Conservation (phyloP, 2,329 filamentous ascomycete genomes). For the Botrytis deweyae region DNA sequence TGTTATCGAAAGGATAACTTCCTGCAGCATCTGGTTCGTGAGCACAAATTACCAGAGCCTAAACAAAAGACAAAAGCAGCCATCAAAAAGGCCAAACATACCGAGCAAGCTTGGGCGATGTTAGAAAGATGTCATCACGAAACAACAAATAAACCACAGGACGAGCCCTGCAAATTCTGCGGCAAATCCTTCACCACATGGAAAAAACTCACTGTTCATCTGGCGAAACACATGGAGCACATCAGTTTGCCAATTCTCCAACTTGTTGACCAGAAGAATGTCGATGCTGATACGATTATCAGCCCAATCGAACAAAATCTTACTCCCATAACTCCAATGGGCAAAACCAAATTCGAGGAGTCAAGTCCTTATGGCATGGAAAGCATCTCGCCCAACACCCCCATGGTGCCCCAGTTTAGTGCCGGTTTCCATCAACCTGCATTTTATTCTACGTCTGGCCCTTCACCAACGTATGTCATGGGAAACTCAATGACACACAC, state of each 20-base stretch:
- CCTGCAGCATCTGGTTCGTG: conserved; percentile 84
- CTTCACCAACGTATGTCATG: conserved; percentile 27
- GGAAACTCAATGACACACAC: conserved; percentile 27
- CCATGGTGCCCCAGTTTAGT: conserved; percentile 28
- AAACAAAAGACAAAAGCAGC: conserved; percentile 73
- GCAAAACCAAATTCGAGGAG: conserved; percentile 33
- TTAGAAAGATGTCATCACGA: conserved; percentile 76
- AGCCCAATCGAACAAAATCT: conserved; percentile 57
- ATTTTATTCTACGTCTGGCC: conserved; percentile 27
- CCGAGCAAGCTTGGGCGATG: conserved; percentile 70
- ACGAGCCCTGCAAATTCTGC: conserved; percentile 87
- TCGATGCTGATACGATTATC: conserved; percentile 63
- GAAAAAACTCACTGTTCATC: conserved; percentile 92
- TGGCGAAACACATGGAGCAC: conserved; percentile 92
- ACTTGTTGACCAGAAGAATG: conserved; percentile 52
- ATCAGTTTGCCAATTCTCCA: conserved; percentile 78
- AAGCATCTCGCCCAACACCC: conserved; percentile 33
- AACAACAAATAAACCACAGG: conserved; percentile 62
- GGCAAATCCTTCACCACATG: conserved; percentile 76
- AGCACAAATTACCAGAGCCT: conserved; percentile 84
- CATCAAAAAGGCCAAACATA: conserved; percentile 56
- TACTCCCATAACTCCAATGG: conserved; percentile 35
- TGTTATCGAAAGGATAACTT: conserved; percentile 93
- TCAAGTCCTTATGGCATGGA: conserved; percentile 34
- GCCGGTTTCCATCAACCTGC: conserved; percentile 29